Base-by-base conservation (phyloP, 495 filamentous ascomycete genomes). In the Penicillium crystallinum region DNA sequence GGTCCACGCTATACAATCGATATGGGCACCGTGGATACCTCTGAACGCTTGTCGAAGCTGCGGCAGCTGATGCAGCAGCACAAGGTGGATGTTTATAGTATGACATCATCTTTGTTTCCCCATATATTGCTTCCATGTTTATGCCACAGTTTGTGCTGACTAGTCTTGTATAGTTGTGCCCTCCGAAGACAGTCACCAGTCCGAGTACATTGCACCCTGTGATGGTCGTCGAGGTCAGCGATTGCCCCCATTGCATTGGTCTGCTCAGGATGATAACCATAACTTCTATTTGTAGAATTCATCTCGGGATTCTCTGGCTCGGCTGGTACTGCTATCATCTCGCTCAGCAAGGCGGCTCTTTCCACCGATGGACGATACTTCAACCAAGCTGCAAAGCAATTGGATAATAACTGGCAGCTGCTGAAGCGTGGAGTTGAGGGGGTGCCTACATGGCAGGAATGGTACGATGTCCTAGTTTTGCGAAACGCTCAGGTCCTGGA, bases 351-450 rank as follows among this genome's bases (percentile, higher is more conserved):
- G 68, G 95, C 95, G 1, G 88, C 91, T 17, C 74, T 99, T 34
- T 87, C 92, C 19, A 99, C 95, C 25, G 95, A 99, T 67, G 95
- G 95, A 19, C 86, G 95, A 37, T 99, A 99, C 71, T 97, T 97
- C 77, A 97, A 97, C 72, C 95, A 99, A 69, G 95, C 95, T 40
- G 74, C 83, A 39, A 87, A 93, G 61, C 92, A 99, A 68, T 81
- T 99, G 31, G 95, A 97, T 64, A 76, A 66, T 55, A 97, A 97
- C 68, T 99, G 95, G 95, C 66, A 78, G 34, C 80, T 99, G 10
- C 73, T 99, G 58, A 99, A 97, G 75, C 87, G 92, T 62, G 95
- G 95, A 6, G 71, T 96, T 15, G 87, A 90, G 58, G 90, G 95
- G 66, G 91, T 97, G 23, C 92, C 90, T 6, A 97, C 92, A 3